These are phyloP conservation scores for Penicillium sp. DNA, from an alignment of 2,329 filamentous ascomycete genomes.

Conservation along the genomic window DNA sequence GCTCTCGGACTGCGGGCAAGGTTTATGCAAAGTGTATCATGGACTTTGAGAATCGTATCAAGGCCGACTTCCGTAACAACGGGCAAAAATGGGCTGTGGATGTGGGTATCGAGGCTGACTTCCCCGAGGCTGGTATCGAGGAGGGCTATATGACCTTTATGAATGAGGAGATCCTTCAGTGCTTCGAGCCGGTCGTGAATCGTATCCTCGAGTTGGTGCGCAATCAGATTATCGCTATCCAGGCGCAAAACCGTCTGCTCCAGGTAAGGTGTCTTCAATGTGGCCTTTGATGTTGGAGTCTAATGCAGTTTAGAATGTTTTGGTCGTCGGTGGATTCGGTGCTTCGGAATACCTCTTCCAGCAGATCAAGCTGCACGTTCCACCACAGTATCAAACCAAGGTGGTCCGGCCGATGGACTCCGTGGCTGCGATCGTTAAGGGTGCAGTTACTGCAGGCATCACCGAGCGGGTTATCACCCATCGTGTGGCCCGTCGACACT, in stretches of 20 bases:
- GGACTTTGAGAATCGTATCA: slow-evolving; percentile 99
- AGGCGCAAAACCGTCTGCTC: slow-evolving; percentile 87
- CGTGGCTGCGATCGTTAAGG: slow-evolving; percentile 96
- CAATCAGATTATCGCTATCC: slow-evolving; percentile 98
- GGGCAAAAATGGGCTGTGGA: slow-evolving; percentile 99
- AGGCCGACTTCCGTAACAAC: slow-evolving; percentile 98
- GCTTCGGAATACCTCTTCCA: slow-evolving; percentile 99
- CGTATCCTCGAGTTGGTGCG: slow-evolving; percentile 91
- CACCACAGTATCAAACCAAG: slow-evolving; percentile 96
- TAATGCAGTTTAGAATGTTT: slow-evolving; percentile 63
- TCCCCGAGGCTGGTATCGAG: slow-evolving; percentile 94
- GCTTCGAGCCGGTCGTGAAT: slow-evolving; percentile 97
- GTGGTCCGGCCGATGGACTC: slow-evolving; percentile 98
- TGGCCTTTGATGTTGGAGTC: not conserved
- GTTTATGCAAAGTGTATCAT: slow-evolving; percentile 99
- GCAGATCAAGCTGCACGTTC: slow-evolving; percentile 97
- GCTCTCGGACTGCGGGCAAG: slow-evolving; percentile 93
- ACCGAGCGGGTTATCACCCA: slow-evolving; percentile 95
- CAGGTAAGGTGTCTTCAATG: slow-evolving; percentile 54
- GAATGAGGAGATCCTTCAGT: slow-evolving; percentile 97
- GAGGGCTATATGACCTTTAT: slow-evolving; percentile 99
- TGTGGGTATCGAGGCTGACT: slow-evolving; percentile 96
- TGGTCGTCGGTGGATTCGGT: slow-evolving; percentile 96
- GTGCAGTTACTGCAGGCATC: slow-evolving; percentile 94
- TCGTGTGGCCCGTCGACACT: slow-evolving; percentile 93